phyloP scores from a whole-genome alignment of 2,329 filamentous ascomycete species.

The Nemania diffusa region DNA sequence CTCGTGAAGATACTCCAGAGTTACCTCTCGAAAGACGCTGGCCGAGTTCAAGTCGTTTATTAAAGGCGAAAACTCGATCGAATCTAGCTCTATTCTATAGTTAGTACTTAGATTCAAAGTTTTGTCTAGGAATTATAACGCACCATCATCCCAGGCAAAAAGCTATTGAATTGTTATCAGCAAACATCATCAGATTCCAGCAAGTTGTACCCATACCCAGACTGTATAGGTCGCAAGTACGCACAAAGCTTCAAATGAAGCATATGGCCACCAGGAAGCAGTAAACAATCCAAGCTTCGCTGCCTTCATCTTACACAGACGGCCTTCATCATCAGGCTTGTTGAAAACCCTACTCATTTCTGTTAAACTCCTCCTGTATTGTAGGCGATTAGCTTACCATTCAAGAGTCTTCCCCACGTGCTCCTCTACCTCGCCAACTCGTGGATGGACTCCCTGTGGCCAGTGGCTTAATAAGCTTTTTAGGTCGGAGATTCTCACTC shows the following conservation, averaged over 20 bases:
- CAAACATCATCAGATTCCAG: not conserved
- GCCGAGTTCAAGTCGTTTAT: not conserved
- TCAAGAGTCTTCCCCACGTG: not conserved
- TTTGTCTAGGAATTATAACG: not conserved
- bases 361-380: slow-evolving; percentile 21
- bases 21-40: not conserved
- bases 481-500: slow-evolving; percentile 11
- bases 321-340: not conserved
- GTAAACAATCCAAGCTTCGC: slow-evolving; percentile 7
- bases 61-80: slow-evolving; percentile 2
- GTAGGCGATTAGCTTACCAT: not conserved
- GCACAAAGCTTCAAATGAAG: slow-evolving; percentile 12
- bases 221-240: not conserved
- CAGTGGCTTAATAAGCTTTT: slow-evolving; percentile 8
- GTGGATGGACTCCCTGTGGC: not conserved
- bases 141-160: slow-evolving; percentile 14
- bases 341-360: slow-evolving; percentile 19
- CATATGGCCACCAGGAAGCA: slow-evolving; percentile 25
- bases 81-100: not conserved
- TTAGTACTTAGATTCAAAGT: not conserved
- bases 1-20: not conserved
- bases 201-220: slow-evolving; percentile 11
- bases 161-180: not conserved
- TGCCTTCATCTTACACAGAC: slow-evolving; percentile 20
- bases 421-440: not conserved